Evolutionary conservation across 352 stramenopile genomes (phyloP).

Genomic region (Pythium volutum): DNA sequence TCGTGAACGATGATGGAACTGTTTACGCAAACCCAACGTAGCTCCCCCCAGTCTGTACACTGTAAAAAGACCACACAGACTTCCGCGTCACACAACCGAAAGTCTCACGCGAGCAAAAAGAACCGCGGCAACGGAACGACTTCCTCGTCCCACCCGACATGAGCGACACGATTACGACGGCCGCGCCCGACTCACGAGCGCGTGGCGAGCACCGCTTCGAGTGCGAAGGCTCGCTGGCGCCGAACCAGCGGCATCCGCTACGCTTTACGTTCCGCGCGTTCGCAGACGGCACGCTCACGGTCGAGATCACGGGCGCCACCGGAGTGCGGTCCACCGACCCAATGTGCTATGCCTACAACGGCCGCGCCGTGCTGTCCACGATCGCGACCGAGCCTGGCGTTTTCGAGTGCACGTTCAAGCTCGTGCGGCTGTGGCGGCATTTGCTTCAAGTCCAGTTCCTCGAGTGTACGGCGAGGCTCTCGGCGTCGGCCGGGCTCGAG

Average conservation of each 20-base stretch:
- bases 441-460: conserved; percentile 17
- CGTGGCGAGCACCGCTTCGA: conserved; percentile 2
- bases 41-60: too few relatives aligned
- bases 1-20: too few relatives aligned
- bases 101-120: too few relatives aligned
- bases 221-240: conserved; percentile 13
- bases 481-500: conserved; percentile 3
- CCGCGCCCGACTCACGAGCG: background rate
- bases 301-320: background rate
- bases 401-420: conserved; percentile 21
- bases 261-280: conserved; percentile 16
- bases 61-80: too few relatives aligned
- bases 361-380: background rate
- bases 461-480: conserved; percentile 10
- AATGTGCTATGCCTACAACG: conserved; percentile 16
- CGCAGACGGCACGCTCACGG: conserved; percentile 12
- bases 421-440: conserved; percentile 20
- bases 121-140: too few relatives aligned
- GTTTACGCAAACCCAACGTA: too few relatives aligned
- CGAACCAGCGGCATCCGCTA: conserved; percentile 6
- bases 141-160: too few relatives aligned
- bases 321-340: background rate
- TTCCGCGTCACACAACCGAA: too few relatives aligned
- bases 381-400: background rate
- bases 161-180: background rate